These are phyloP conservation scores for Cladosporium oxysporum DNA, from an alignment of 2,329 filamentous ascomycete genomes.

Conservation along the genomic window DNA sequence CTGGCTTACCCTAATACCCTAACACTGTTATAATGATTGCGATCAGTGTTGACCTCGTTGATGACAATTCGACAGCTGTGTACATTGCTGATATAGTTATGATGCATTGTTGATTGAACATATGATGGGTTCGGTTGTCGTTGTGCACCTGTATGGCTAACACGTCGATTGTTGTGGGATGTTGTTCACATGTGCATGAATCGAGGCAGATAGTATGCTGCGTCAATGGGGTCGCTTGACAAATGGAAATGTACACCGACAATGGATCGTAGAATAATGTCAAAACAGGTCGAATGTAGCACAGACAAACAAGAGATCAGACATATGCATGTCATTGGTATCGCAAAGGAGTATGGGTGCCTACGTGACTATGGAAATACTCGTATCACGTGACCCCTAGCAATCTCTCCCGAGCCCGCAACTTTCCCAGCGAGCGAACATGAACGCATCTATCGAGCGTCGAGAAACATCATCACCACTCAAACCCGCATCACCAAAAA, in stretches of 20 bases:
- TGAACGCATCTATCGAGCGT: neutral
- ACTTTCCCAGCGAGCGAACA: slow-evolving; percentile 12
- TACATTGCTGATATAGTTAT: neutral
- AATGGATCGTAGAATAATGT: too few relatives aligned
- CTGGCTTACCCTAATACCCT: neutral
- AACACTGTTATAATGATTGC: neutral
- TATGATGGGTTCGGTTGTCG: neutral
- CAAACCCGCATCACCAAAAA: neutral
- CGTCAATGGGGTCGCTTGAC: too few relatives aligned
- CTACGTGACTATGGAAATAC: too few relatives aligned
- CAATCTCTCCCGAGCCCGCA: slow-evolving; percentile 4
- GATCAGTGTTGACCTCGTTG: neutral
- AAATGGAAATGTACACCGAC: too few relatives aligned
- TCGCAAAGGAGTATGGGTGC: too few relatives aligned
- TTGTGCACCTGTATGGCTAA: neutral
- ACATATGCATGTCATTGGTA: too few relatives aligned
- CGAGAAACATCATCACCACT: slow-evolving; percentile 14
- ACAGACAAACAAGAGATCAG: too few relatives aligned
- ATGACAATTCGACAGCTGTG: neutral
- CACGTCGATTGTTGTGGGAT: neutral
- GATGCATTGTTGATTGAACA: too few relatives aligned
- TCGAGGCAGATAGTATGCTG: neutral
- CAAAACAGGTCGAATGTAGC: too few relatives aligned
- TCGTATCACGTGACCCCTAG: neutral
- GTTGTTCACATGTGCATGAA: too few relatives aligned